A percentile compares a stretch with the other conserved stretches of the same genome.
Evolutionary conservation across 495 filamentous ascomycete genomes (phyloP).

Genomic region (Penicillium chermesinum): DNA sequence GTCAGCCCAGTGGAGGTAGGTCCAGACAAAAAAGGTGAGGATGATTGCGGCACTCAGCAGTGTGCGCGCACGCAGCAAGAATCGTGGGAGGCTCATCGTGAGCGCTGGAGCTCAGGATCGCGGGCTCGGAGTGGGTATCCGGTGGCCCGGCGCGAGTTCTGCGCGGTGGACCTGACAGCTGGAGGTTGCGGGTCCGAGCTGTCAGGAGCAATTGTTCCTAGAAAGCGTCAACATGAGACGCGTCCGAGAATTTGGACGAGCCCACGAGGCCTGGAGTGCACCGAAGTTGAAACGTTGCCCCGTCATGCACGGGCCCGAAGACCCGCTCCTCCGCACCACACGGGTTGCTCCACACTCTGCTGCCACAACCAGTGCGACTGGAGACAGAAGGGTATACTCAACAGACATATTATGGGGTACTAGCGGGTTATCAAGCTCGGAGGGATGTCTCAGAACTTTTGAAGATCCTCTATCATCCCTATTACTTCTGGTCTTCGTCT

Average conservation of each 20-base stretch:
- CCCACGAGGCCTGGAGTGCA: background rate
- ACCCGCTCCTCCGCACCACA: background rate
- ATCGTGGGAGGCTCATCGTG: background rate
- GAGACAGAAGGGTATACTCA: no score
- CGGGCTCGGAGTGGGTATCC: background rate
- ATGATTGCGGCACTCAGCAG: conserved; percentile 19
- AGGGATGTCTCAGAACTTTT: no score
- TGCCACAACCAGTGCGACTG: no score
- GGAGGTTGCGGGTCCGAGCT: background rate
- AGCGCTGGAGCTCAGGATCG: background rate
- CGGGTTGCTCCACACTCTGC: no score
- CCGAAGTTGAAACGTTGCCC: background rate
- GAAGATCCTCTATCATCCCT: no score
- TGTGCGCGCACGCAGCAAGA: conserved; percentile 13
- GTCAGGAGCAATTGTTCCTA: background rate
- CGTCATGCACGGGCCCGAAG: background rate
- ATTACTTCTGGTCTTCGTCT: no score
- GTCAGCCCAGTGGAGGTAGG: conserved; percentile 9
- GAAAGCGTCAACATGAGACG: background rate
- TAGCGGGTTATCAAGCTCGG: no score
- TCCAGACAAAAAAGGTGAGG: conserved; percentile 19
- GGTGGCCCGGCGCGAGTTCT: background rate
- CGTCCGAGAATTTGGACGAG: background rate
- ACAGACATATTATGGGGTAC: no score
- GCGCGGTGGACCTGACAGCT: background rate